phyloP scores from a whole-genome alignment of 2,329 filamentous ascomycete genomes.

The Claviceps maximensis region DNA sequence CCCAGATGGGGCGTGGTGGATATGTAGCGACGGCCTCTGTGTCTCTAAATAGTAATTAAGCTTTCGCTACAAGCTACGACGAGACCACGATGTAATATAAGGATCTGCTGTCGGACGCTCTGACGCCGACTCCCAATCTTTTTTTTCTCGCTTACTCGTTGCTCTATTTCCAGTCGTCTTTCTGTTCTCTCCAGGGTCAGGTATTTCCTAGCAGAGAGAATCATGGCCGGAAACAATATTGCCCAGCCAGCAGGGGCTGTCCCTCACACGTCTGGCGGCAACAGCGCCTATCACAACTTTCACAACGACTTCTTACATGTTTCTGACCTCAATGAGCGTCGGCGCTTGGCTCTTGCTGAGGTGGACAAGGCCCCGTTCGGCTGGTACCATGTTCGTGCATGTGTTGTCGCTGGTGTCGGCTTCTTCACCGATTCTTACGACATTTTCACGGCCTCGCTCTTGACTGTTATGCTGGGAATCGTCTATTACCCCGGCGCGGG shows the following conservation, averaged over 20 bases:
- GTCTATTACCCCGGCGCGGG: conserved; percentile 54
- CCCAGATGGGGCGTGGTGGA: not conserved
- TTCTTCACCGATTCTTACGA: conserved; percentile 85
- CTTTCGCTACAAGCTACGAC: not conserved
- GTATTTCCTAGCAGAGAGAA: not conserved
- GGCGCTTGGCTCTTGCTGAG: conserved; percentile 66
- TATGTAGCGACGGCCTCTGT: not conserved
- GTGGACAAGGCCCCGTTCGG: conserved; percentile 73
- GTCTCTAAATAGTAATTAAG: not conserved
- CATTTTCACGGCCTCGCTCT: conserved; percentile 64
- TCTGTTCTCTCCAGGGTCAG: not conserved
- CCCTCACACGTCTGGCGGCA: conserved; percentile 47
- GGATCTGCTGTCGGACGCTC: not conserved
- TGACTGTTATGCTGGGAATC: conserved; percentile 64
- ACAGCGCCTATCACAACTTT: conserved; percentile 63
- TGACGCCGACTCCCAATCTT: not conserved
- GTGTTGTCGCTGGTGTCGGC: conserved; percentile 67
- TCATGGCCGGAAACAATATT: conserved; percentile 5
- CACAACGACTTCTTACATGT: conserved; percentile 56
- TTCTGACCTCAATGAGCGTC: conserved; percentile 63
- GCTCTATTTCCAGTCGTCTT: not conserved
- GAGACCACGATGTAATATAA: not conserved
- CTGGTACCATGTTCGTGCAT: conserved; percentile 71
- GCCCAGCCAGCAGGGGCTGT: conserved; percentile 7
- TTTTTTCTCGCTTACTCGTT: not conserved